Percentiles rank a stretch among this genome's conserved stretches.
phyloP scores from a whole-genome alignment of 2,329 filamentous ascomycete genomes.

The Stagonosporopsis rhizophila region DNA sequence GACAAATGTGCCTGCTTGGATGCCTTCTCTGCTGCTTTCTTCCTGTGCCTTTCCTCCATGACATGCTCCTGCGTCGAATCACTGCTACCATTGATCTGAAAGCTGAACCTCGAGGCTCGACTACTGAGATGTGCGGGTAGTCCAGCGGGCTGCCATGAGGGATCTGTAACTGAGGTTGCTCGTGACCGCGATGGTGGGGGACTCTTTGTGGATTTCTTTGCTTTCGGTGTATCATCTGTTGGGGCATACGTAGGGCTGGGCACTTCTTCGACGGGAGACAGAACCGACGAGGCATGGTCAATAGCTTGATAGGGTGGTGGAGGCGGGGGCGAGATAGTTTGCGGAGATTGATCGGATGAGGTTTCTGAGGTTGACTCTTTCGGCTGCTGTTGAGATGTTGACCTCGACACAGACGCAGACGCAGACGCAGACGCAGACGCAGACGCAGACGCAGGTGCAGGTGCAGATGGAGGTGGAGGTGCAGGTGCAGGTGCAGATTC shows the following conservation, averaged over 20 bases:
- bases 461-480: conserved; percentile 21
- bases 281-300: conserved; percentile 33
- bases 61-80: conserved; percentile 71
- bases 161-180: conserved; percentile 48
- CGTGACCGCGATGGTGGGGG: conserved; percentile 46
- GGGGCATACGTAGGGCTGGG: conserved; percentile 35
- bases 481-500: conserved; percentile 19
- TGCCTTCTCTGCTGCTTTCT: conserved; percentile 69
- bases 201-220: conserved; percentile 46
- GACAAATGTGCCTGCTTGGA: conserved; percentile 47
- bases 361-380: conserved; percentile 26
- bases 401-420: conserved; percentile 18
- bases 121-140: conserved; percentile 60
- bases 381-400: conserved; percentile 4
- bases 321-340: conserved; percentile 18
- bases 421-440: conserved; percentile 18
- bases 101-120: conserved; percentile 80
- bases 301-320: conserved; percentile 28
- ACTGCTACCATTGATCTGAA: conserved; percentile 77
- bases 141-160: conserved; percentile 45
- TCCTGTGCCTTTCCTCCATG: conserved; percentile 74
- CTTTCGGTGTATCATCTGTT: conserved; percentile 37
- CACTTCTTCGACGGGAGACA: conserved; percentile 47
- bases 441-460: conserved; percentile 18
- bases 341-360: conserved; percentile 17